Conservation (phyloP, 1,284 basidiomycete species). For the Heterobasidion annosum region DNA sequence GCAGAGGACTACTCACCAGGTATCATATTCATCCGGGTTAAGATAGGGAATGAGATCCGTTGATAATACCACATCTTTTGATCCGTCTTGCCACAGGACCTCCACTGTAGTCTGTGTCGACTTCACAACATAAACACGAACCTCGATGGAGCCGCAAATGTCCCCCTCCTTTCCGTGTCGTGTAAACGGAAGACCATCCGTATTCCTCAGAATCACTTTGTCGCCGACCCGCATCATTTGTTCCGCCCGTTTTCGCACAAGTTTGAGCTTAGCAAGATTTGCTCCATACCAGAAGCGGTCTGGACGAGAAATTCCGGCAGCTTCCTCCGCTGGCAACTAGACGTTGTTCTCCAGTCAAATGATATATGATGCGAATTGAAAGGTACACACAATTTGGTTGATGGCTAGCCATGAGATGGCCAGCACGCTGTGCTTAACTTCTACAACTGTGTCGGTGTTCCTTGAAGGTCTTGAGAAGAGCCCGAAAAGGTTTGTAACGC, state of each 20-base stretch:
- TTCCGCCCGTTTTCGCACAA: constrained; percentile 55
- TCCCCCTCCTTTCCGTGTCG: constrained; percentile 44
- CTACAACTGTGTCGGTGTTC: constrained; percentile 55
- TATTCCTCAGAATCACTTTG: constrained; percentile 47
- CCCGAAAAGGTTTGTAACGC: constrained; percentile 35
- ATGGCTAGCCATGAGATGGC: constrained; percentile 85
- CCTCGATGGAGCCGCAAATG: constrained; percentile 33
- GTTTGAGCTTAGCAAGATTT: constrained; percentile 57
- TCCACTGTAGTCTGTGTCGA: constrained; percentile 63
- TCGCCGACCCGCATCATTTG: constrained; percentile 61
- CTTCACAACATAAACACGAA: constrained; percentile 54
- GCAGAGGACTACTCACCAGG: constrained; percentile 46
- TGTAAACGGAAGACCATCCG: constrained; percentile 38
- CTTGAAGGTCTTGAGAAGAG: constrained; percentile 35
- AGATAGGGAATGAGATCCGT: constrained; percentile 73
- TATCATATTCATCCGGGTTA: constrained; percentile 80
- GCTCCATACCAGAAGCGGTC: constrained; percentile 66
- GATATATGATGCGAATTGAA: neutral
- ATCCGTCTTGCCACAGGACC: constrained; percentile 89
- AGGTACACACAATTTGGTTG: constrained; percentile 61
- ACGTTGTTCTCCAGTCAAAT: neutral
- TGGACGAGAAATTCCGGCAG: constrained; percentile 55
- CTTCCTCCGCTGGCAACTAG: constrained; percentile 51
- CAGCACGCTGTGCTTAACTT: constrained; percentile 71
- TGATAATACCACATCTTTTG: constrained; percentile 47